Percentiles rank a stretch among this genome's conserved stretches.
Evolutionary conservation across 192 early-diverging fungal genomes (phyloP).

Genomic region (Kappamyces sp.): DNA sequence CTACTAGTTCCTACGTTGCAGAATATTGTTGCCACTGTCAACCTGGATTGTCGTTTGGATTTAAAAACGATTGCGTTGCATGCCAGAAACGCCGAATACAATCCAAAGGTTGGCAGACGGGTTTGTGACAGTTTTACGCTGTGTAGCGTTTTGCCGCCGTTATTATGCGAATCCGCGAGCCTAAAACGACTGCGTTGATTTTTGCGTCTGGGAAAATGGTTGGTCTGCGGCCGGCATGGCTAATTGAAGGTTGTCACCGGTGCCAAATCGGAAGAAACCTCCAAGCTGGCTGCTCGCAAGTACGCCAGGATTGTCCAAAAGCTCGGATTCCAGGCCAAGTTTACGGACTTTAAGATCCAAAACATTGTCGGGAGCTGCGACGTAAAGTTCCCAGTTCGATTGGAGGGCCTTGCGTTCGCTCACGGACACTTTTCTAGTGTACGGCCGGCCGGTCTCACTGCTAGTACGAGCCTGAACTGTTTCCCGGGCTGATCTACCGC

Average conservation of each 20-base stretch:
- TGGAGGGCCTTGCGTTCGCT: constrained; percentile 92
- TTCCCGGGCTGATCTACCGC: constrained; percentile 98
- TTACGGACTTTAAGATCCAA: constrained; percentile 98
- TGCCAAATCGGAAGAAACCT: constrained; percentile 96
- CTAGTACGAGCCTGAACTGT: constrained; percentile 97
- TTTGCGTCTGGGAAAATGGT: constrained; percentile 99
- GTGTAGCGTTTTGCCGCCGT: constrained; percentile 97
- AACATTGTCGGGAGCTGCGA: constrained; percentile 99
- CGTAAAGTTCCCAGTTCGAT: constrained; percentile 98
- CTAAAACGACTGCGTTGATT: constrained; percentile 98
- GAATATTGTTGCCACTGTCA: constrained; percentile 98
- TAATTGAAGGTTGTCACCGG: constrained; percentile 60
- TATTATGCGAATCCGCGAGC: constrained; percentile 99
- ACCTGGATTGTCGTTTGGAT: constrained; percentile 94
- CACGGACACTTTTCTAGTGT: constrained; percentile 89
- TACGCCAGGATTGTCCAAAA: constrained; percentile 99
- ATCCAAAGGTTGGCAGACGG: constrained; percentile 83
- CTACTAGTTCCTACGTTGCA: constrained; percentile 15
- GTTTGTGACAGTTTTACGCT: background rate
- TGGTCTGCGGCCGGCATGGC: no score
- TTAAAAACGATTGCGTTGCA: constrained; percentile 98
- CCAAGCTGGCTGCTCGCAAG: constrained; percentile 94
- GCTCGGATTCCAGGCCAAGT: constrained; percentile 95
- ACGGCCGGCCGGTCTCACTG: constrained; percentile 25
- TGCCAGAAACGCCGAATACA: constrained; percentile 99